phyloP scores from a whole-genome alignment of 2,329 filamentous ascomycete species.

The Cladorrhinum sp. region DNA sequence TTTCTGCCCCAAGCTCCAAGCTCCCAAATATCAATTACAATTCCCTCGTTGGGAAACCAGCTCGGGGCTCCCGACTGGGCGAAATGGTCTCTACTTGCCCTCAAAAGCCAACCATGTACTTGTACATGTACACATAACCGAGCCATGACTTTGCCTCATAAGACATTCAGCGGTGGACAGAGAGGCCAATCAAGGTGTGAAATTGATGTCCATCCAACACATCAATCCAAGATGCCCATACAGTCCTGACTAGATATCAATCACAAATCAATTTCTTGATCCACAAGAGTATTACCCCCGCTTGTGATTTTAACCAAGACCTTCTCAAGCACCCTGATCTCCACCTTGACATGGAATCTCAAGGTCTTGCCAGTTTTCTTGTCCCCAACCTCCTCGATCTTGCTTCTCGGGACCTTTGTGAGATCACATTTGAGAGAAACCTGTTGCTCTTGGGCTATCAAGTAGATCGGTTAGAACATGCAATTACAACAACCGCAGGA shows the following conservation, averaged over 20 bases:
- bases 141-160: background rate
- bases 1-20: background rate
- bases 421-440: slow-evolving; percentile 25
- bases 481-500: background rate
- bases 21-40: background rate
- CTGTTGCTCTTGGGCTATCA: slow-evolving; percentile 13
- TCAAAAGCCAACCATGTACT: too few species aligned
- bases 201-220: background rate
- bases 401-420: slow-evolving; percentile 21
- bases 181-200: background rate
- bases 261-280: slow-evolving; percentile 11
- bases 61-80: background rate
- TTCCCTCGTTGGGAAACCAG: background rate
- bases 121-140: too few species aligned
- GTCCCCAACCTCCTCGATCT: slow-evolving; percentile 9
- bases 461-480: background rate
- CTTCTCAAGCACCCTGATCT: slow-evolving; percentile 18
- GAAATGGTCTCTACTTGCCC: too few species aligned
- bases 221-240: background rate
- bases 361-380: slow-evolving; percentile 17
- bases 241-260: background rate
- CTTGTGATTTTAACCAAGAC: slow-evolving; percentile 23
- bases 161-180: background rate
- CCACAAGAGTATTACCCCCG: slow-evolving; percentile 11
- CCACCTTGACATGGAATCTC: slow-evolving; percentile 20